Base-by-base conservation (phyloP, 1,139 yeast genomes). In the Pichia norvegensis region DNA sequence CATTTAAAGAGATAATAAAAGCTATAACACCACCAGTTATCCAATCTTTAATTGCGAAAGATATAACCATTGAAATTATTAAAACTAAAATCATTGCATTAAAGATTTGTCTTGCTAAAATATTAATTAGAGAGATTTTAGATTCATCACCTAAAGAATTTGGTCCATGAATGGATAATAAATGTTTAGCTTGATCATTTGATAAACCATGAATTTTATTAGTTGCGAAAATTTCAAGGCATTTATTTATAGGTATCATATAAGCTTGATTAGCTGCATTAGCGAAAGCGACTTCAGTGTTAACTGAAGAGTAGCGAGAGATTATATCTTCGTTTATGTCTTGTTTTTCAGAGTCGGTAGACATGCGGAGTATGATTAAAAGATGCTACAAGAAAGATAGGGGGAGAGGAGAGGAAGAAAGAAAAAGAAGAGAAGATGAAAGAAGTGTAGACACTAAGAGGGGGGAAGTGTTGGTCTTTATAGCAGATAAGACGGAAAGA, bases 21-120 rank as follows among this genome's bases (percentile, higher is more conserved):
- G 78, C 81, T 60, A 85, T 81, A 29, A 85, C 94, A 45, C 94
- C 94, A 45, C 90, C 94, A 4, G 88, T 80, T 48, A 84, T 85
- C 83, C 86, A 84, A 64, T 84, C 94, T 47, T 69, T 70, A 54
- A 85, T 81, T 16, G 85, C 90, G 42, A 84, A 72, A 2, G 92
- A 82, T 45, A 85, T 82, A 37, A 80, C 67, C 87, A 82, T 79
- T 27, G 92, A 81, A 45, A 83, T 81, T 42, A 83, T 66, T 55
- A 85, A 70, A 16, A 84, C 90, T 54, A 85, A 65, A 40, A 84
- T 80, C 94, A 85, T 84, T 42, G 94, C 94, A 59, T 85, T 85
- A 63, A 81, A 80, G 2, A 80, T 69, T 60, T 85, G 95, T 52
- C 81, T 83, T 46, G 84, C 70, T 41, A 84, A 57, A 42, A 85